A percentile compares a stretch with the other conserved stretches of the same genome.
Conservation (phyloP, 1,284 basidiomycete genomes). For the Puccinia novopanici region DNA sequence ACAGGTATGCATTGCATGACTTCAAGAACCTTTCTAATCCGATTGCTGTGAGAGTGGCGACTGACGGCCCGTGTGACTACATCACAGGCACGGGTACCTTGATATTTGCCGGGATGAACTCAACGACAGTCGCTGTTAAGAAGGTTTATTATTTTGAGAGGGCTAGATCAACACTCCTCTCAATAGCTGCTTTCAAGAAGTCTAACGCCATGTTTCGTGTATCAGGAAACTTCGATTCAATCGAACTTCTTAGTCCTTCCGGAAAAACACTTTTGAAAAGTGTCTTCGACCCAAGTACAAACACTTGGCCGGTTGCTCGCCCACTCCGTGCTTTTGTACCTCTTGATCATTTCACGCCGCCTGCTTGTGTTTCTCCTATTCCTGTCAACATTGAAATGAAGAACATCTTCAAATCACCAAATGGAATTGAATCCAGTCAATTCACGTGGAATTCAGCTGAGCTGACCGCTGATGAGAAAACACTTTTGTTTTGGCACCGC, state of each 20-base stretch:
- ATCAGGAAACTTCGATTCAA: not conserved
- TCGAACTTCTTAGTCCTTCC: not conserved
- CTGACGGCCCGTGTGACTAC: not conserved
- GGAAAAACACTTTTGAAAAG: not conserved
- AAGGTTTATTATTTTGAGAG: no score
- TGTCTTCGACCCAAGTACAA: not conserved
- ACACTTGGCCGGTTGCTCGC: not conserved
- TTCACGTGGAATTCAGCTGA: no score
- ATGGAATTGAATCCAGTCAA: no score
- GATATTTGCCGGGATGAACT: no score
- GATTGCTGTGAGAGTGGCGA: constrained; percentile 11
- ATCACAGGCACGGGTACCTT: no score
- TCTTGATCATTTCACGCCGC: not conserved
- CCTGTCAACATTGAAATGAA: not conserved
- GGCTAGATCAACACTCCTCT: not conserved
- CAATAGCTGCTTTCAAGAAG: constrained; percentile 2
- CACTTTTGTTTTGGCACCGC: not conserved
- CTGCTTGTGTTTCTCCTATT: not conserved
- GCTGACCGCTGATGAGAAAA: no score
- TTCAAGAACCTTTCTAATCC: not conserved
- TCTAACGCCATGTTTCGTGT: not conserved
- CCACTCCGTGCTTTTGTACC: not conserved
- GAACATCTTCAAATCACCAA: not conserved
- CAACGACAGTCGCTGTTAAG: no score
- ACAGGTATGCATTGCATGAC: not conserved